Conservation (phyloP, 1,139 yeast species). For the Saccharomycopsis hybrid region DNA sequence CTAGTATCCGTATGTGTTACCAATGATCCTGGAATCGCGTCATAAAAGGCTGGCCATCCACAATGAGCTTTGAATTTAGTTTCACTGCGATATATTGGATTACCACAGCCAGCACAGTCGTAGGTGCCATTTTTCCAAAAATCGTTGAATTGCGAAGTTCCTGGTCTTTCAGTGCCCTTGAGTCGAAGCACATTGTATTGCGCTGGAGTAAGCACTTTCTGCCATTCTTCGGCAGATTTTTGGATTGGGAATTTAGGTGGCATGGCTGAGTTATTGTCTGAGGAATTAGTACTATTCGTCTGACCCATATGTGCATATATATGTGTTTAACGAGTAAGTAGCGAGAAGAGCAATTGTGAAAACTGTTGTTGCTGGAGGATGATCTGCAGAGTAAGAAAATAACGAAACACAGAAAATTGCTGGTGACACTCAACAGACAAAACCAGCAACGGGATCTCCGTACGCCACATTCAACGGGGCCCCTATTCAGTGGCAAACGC, state of each 20-base stretch:
- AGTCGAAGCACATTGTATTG: constrained; percentile 77
- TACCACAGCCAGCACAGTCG: constrained; percentile 77
- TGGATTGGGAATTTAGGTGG: constrained; percentile 23
- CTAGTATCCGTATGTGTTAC: constrained; percentile 51
- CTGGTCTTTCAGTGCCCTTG: constrained; percentile 80
- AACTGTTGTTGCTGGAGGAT: no score
- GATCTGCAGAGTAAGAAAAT: no score
- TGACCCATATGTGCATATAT: no score
- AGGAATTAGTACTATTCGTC: no score
- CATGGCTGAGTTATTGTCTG: no score
- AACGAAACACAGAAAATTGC: no score
- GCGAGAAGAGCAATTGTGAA: no score
- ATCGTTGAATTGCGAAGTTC: constrained; percentile 58
- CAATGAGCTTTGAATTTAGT: constrained; percentile 87
- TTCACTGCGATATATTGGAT: constrained; percentile 70
- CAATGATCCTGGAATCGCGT: constrained; percentile 79
- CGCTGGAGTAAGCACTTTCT: constrained; percentile 64
- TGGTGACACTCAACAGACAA: no score
- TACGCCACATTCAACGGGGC: no score
- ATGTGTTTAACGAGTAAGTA: no score
- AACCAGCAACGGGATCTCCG: no score
- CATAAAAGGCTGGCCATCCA: constrained; percentile 97
- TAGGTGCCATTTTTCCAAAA: constrained; percentile 54
- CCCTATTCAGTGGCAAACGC: no score
- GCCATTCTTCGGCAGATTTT: constrained; percentile 69